Evolutionary conservation across 805 yeast species (phyloP), one percentile per base, ranked within the genome.

Genomic region (Saccharomycopsis babjevae): DNA sequence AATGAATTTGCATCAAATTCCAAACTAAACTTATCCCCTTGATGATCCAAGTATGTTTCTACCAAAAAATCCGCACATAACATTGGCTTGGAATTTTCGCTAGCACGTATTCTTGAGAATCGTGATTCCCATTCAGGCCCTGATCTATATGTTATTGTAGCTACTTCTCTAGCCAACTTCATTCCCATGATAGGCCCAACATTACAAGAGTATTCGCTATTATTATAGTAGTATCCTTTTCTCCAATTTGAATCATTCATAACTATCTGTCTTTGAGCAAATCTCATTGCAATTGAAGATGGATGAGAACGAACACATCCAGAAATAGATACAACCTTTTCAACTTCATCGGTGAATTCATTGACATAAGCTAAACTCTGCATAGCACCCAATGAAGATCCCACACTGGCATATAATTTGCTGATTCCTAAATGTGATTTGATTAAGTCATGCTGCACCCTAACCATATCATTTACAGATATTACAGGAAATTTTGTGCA

Each of bases 371-470:
- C 96, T 60, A 92, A 77, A 8, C 93, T 85, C 74, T 91, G 97
- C 97, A 92, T 90, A n/a, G 97, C 97, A n/a, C 97, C 97, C 96
- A 92, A 89, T 0, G 96, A 89, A 1, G 96, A 85, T 5, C 97
- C 97, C 7, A 92, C 83, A 1, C 89, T 81, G 1, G 96, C 96
- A 71, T 83, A 82, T 30, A 92, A 73, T 69, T 82, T 86, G 1
- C 67, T 56, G 36, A 87, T 86, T 0, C 85, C 84, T 61, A 91
- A 82, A 55, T 80, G 83, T 55, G 84, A 80, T 32, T 73, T 74
- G 20, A 92, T 76, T 52, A 92, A 73, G 58, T 87, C 77, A 61
- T 88, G 79, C 74, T 92, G 97, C 0, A 96, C 96, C 59, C 97
- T 76, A 1, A 89, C 89, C 96, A 92, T 91, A 71, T 92, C 97